Conservation (phyloP, 2,329 filamentous ascomycete genomes). For the Davidsoniella neocaledoniae region DNA sequence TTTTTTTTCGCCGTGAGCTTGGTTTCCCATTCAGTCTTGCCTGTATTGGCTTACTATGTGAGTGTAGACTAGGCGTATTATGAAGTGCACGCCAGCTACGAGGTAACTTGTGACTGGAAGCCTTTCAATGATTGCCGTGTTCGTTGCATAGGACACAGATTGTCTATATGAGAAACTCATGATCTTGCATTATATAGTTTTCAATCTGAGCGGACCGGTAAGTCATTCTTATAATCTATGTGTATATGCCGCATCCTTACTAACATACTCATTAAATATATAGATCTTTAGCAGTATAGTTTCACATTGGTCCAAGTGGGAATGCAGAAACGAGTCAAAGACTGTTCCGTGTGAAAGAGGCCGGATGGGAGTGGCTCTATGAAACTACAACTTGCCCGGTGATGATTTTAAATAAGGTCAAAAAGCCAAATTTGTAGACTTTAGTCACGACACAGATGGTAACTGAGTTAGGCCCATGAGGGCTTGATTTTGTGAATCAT, state of each 20-base stretch:
- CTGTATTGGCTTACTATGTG: too few species aligned
- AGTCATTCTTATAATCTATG: background rate
- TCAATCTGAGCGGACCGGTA: constrained; percentile 33
- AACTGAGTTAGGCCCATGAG: too few species aligned
- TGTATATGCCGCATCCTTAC: too few species aligned
- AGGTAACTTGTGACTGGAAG: background rate
- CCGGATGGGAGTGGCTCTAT: background rate
- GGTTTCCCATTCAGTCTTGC: background rate
- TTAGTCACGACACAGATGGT: background rate
- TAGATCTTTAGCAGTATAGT: background rate
- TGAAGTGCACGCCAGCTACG: background rate
- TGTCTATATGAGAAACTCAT: constrained; percentile 14
- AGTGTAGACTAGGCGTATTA: too few species aligned
- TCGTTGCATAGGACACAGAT: too few species aligned
- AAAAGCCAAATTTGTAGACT: constrained; percentile 42
- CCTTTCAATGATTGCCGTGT: too few species aligned
- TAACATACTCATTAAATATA: background rate
- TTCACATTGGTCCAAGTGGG: background rate
- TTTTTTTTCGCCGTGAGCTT: background rate
- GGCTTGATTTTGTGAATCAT: background rate
- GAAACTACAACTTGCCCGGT: constrained; percentile 21
- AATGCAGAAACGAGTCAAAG: background rate
- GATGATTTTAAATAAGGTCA: constrained; percentile 32
- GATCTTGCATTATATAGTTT: constrained; percentile 28
- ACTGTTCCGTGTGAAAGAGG: background rate